These are phyloP conservation scores for Ogataea minuta DNA, from an alignment of 805 yeast genomes.

Conservation along the genomic window DNA sequence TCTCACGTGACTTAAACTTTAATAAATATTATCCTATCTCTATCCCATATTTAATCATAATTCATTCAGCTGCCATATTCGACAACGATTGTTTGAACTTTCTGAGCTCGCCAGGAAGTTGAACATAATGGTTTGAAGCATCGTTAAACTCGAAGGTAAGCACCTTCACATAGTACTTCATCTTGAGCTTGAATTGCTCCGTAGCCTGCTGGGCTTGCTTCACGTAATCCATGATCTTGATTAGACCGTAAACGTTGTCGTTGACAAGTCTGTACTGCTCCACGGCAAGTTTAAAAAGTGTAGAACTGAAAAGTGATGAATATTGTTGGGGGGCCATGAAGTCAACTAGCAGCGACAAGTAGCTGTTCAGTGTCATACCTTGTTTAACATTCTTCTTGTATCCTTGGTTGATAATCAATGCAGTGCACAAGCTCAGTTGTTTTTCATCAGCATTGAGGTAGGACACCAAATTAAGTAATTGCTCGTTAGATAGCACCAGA, in stretches of 20 bases:
- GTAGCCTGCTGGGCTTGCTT: constrained; percentile 1
- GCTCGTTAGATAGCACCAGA: constrained; percentile 24
- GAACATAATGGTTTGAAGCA: constrained; percentile 34
- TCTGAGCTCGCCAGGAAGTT: constrained; percentile 31
- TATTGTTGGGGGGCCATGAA: constrained; percentile 22
- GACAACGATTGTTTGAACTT: constrained; percentile 25
- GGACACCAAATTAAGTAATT: constrained; percentile 25
- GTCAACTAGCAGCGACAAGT: constrained; percentile 33
- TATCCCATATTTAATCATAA: constrained; percentile 2
- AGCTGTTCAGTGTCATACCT: constrained; percentile 27
- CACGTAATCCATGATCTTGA: constrained; percentile 26
- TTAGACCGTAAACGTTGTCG: constrained; percentile 37
- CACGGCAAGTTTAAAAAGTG: constrained; percentile 29
- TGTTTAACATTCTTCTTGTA: constrained; percentile 21
- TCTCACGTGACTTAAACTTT: constrained; percentile 5
- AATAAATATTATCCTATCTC: not conserved
- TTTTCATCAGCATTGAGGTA: constrained; percentile 23
- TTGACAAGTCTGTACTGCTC: constrained; percentile 35
- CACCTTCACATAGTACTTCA: constrained; percentile 31
- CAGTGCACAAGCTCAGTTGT: constrained; percentile 22
- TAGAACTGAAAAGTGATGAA: constrained; percentile 19
- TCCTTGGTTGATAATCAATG: constrained; percentile 33
- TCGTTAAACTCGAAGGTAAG: constrained; percentile 35
- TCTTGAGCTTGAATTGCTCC: constrained; percentile 21
- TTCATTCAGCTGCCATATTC: constrained; percentile 3